Base-by-base conservation (phyloP, 805 yeast species). In the Cyberlindnera suaveolens region DNA sequence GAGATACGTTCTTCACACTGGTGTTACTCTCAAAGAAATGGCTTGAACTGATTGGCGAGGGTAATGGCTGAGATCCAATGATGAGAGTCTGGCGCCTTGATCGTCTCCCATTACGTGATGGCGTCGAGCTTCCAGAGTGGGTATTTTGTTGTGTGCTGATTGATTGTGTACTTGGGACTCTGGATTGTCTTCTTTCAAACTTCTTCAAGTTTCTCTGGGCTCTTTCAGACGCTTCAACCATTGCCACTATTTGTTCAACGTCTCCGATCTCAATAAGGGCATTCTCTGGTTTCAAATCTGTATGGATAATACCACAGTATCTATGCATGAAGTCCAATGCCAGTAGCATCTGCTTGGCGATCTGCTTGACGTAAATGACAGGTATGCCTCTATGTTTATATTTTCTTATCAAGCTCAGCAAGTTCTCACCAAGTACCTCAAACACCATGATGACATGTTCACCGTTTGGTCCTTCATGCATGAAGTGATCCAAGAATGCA, bases 371-470 rank as follows among this genome's bases (percentile, higher is more conserved):
- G 54, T 84, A 76, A 18, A 74, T 72, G 29, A 78, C 60, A 3
- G 96, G 95, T n/a, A 87, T 75, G 18, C 95, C 91, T 50, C 84
- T 72, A 63, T 85, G 88, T 58, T 77, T 72, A 57, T 75, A 90
- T 44, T 90, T 72, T 50, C 86, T 76, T 45, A 91, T 88, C 52
- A 93, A 70, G 17, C 96, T 90, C 41, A 93, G 68, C 52, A 93
- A 63, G 60, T 89, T 91, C 63, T 93, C 99, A 17, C 99, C 99
- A 48, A 93, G 69, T 0, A 93, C 96, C 65, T 93, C 99, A 62
- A 93, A 93, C 1, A 91, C 97, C 98, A 93, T 93, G 45, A 93
- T 91, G 10, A 89, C 82, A 64, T 93, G 99, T 3, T 76, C 72
- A 1, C 99, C 99, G 63, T 93, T 88, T 5, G 87, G 89, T 1